phyloP scores from a whole-genome alignment of 768 basidiomycete species.

The Mycena pura region DNA sequence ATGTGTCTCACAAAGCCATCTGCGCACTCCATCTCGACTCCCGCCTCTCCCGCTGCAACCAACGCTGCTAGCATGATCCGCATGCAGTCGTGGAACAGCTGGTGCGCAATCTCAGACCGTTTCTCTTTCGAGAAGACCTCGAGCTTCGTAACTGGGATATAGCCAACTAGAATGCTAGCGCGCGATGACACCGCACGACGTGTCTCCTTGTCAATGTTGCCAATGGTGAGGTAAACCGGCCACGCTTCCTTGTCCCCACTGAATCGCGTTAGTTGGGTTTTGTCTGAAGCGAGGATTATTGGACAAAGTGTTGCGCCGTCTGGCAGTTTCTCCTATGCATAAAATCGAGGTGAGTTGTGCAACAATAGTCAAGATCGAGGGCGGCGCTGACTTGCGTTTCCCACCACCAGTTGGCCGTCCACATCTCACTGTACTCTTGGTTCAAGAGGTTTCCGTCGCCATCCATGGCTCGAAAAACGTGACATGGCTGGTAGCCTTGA shows the following conservation, averaged over 20 bases:
- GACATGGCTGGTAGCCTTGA: no score
- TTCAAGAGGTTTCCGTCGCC: background rate
- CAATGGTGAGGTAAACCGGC: slow-evolving; percentile 43
- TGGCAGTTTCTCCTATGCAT: slow-evolving; percentile 4
- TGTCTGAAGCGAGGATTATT: slow-evolving; percentile 42
- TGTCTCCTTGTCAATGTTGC: slow-evolving; percentile 35
- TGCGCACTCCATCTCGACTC: no score
- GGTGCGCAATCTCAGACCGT: slow-evolving; percentile 27
- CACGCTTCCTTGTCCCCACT: slow-evolving; percentile 39
- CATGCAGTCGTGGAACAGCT: no score
- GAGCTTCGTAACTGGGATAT: slow-evolving; percentile 41
- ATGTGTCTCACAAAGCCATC: no score
- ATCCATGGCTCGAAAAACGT: no score
- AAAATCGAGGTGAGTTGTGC: no score
- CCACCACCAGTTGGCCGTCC: slow-evolving; percentile 41
- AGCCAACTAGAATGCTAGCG: slow-evolving; percentile 39
- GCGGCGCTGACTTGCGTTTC: slow-evolving; percentile 32
- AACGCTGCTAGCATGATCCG: no score
- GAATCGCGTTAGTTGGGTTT: slow-evolving; percentile 40
- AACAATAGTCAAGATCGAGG: no score
- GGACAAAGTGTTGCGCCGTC: slow-evolving; percentile 30
- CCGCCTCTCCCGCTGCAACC: no score
- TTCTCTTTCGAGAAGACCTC: slow-evolving; percentile 26
- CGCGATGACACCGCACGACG: slow-evolving; percentile 30
- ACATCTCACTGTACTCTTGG: slow-evolving; percentile 34